A percentile compares a stretch with the other conserved stretches of the same genome.
Conservation (phyloP, 768 basidiomycete genomes). For the Trametes meyenii region DNA sequence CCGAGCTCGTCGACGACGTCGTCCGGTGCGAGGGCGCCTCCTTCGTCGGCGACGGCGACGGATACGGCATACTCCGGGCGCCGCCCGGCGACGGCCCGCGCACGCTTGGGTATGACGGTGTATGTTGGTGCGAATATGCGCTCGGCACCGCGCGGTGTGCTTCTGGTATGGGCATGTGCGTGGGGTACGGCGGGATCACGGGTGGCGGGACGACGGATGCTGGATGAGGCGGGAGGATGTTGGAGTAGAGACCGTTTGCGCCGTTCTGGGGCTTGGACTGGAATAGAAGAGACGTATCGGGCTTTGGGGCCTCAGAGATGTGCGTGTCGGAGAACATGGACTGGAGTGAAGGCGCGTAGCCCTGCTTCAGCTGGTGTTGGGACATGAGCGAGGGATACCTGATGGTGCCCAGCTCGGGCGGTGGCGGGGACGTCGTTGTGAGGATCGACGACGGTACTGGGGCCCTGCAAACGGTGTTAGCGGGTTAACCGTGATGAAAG, state of each 20-base stretch:
- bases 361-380: constrained; percentile 75
- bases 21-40: constrained; percentile 33
- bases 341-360: constrained; percentile 74
- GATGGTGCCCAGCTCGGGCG: constrained; percentile 49
- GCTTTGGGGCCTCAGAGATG: constrained; percentile 34
- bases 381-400: constrained; percentile 78
- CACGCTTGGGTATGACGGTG: constrained; percentile 16
- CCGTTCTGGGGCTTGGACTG: constrained; percentile 29
- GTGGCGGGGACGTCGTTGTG: constrained; percentile 74
- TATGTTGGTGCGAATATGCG: constrained; percentile 17
- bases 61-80: constrained; percentile 29
- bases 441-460: constrained; percentile 52
- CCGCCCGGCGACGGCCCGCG: constrained; percentile 28
- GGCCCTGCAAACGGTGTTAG: neutral
- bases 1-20: constrained; percentile 26
- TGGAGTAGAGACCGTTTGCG: constrained; percentile 26
- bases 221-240: constrained; percentile 41
- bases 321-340: constrained; percentile 60
- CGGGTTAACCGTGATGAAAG: neutral
- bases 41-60: constrained; percentile 36
- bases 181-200: constrained; percentile 27
- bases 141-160: constrained; percentile 8
- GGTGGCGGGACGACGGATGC: constrained; percentile 21
- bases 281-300: constrained; percentile 50
- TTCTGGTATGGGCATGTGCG: constrained; percentile 24